A percentile compares a stretch with the other conserved stretches of the same genome.
phyloP scores from a whole-genome alignment of 2,329 filamentous ascomycete species.

The Lachnellula cervina region DNA sequence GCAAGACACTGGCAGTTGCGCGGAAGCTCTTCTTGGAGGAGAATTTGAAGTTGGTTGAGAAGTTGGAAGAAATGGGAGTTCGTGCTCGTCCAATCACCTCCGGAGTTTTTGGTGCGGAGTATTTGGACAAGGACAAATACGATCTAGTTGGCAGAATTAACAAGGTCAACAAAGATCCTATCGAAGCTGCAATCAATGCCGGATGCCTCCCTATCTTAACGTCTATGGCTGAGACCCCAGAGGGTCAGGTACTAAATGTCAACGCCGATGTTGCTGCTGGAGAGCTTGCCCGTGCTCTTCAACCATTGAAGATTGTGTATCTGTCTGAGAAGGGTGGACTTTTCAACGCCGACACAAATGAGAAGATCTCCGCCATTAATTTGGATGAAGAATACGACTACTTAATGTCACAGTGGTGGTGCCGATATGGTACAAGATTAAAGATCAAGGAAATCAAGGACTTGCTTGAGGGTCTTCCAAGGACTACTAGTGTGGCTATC shows the following conservation, averaged over 20 bases:
- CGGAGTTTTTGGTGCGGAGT: constrained; percentile 88
- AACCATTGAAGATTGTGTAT: constrained; percentile 96
- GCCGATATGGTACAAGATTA: constrained; percentile 85
- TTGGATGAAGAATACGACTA: constrained; percentile 93
- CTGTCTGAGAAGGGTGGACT: constrained; percentile 97
- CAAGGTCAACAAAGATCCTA: constrained; percentile 81
- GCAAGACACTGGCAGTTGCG: constrained; percentile 86
- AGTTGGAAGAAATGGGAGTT: constrained; percentile 84
- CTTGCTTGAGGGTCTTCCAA: constrained; percentile 79
- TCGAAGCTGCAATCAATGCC: constrained; percentile 85
- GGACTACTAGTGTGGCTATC: constrained; percentile 91
- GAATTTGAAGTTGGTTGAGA: constrained; percentile 87
- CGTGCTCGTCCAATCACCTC: constrained; percentile 82
- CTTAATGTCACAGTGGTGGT: constrained; percentile 92
- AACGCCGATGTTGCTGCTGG: constrained; percentile 96
- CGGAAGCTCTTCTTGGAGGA: constrained; percentile 92
- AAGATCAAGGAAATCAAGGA: constrained; percentile 99
- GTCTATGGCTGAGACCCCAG: constrained; percentile 89
- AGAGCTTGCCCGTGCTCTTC: constrained; percentile 80
- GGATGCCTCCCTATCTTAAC: constrained; percentile 91
- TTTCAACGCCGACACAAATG: constrained; percentile 86
- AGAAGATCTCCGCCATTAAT: constrained; percentile 97
- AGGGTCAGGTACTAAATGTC: constrained; percentile 92
- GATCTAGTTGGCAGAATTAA: constrained; percentile 94
- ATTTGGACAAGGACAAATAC: constrained; percentile 94